These are phyloP conservation scores for Irpex sp. DNA, from an alignment of 1,284 basidiomycete species.

Conservation along the genomic window DNA sequence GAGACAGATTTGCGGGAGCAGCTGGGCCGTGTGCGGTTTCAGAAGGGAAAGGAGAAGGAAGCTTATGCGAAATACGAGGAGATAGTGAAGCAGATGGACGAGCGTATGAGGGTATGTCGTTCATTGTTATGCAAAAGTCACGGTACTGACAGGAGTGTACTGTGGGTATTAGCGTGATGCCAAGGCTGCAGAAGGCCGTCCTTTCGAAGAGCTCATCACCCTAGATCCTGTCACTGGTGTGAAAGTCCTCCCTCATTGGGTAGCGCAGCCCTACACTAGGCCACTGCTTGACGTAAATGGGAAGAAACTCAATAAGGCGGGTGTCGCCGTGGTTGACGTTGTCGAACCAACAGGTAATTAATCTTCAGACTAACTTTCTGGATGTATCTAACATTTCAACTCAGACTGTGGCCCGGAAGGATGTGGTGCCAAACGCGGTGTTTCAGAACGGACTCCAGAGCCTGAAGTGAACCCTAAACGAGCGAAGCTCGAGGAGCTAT, in stretches of 20 bases:
- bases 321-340: neutral
- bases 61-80: slow-evolving; percentile 51
- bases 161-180: slow-evolving; percentile 36
- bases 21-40: slow-evolving; percentile 49
- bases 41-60: slow-evolving; percentile 30
- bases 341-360: neutral
- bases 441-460: slow-evolving; percentile 12
- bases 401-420: neutral
- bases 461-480: slow-evolving; percentile 10
- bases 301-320: neutral
- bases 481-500: slow-evolving; percentile 5
- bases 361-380: neutral
- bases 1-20: slow-evolving; percentile 72
- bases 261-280: slow-evolving; percentile 83
- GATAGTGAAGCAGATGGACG: slow-evolving; percentile 64
- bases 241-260: slow-evolving; percentile 72
- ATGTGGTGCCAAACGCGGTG: slow-evolving; percentile 5
- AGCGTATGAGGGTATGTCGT: slow-evolving; percentile 53
- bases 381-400: neutral
- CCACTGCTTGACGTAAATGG: neutral
- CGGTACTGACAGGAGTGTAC: neutral
- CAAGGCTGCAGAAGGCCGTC: slow-evolving; percentile 29
- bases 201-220: slow-evolving; percentile 40
- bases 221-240: slow-evolving; percentile 49
- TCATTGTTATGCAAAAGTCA: neutral